These are phyloP conservation scores for Aspergillus ruber DNA, from an alignment of 2,329 filamentous ascomycete species.

Conservation along the genomic window DNA sequence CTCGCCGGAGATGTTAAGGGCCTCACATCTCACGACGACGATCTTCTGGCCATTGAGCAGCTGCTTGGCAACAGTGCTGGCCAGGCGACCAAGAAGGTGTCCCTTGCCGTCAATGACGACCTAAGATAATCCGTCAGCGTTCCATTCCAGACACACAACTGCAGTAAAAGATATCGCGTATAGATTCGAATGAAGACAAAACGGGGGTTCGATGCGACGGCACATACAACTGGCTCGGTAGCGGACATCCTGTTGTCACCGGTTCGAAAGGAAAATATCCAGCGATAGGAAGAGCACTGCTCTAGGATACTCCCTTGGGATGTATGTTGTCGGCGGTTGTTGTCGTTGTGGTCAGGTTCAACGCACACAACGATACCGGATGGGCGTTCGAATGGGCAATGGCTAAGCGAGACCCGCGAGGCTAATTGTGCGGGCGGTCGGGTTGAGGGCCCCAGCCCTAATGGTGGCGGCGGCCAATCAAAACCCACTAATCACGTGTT, in stretches of 20 bases:
- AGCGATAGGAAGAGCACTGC: slow-evolving; percentile 34
- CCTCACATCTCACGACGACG: slow-evolving; percentile 96
- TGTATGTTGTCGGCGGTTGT: slow-evolving; percentile 42
- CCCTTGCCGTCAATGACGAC: slow-evolving; percentile 99
- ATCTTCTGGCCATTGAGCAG: slow-evolving; percentile 99
- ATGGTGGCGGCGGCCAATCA: slow-evolving; percentile 23
- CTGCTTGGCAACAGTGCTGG: slow-evolving; percentile 98
- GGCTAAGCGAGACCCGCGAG: slow-evolving; percentile 34
- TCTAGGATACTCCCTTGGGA: slow-evolving; percentile 36
- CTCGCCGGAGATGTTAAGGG: slow-evolving; percentile 99
- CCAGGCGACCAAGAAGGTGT: slow-evolving; percentile 98
- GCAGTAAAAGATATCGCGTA: too few species aligned
- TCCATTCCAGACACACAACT: too few species aligned
- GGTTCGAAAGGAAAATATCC: slow-evolving; percentile 36
- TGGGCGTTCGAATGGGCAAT: slow-evolving; percentile 22
- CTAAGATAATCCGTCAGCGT: slow-evolving; percentile 46
- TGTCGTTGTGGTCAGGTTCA: slow-evolving; percentile 40
- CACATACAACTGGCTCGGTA: slow-evolving; percentile 60
- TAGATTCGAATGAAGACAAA: neutral
- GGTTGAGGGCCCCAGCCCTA: slow-evolving; percentile 35
- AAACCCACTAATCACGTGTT: slow-evolving; percentile 5
- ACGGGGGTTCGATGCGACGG: slow-evolving; percentile 8
- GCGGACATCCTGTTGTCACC: slow-evolving; percentile 56
- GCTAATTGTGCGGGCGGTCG: slow-evolving; percentile 29
- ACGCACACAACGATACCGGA: slow-evolving; percentile 39